Conservation (phyloP, 306 rosid species). For the Vigna reflexopilosa region DNA sequence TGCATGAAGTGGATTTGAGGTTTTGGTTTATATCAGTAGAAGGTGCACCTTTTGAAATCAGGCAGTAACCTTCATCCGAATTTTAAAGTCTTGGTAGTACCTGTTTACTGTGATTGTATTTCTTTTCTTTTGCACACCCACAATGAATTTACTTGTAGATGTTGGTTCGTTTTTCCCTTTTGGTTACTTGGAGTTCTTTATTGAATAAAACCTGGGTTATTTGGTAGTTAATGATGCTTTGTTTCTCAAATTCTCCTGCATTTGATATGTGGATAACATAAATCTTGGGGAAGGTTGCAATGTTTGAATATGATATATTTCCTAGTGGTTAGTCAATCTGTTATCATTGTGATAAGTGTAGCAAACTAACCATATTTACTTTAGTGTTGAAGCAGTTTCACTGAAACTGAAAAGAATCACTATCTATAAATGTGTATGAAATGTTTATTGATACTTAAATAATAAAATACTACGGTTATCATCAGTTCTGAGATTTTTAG, state of each 20-base stretch:
- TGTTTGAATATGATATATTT: not conserved
- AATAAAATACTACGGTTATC: not conserved
- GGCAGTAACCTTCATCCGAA: not conserved
- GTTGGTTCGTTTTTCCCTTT: conserved; percentile 4
- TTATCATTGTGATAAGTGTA: conserved; percentile 12
- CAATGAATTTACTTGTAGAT: not conserved
- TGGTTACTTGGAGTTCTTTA: not conserved
- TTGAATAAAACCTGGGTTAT: conserved; percentile 1
- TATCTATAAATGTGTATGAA: not conserved
- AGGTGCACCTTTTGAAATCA: conserved; percentile 17
- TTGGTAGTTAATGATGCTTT: conserved; percentile 10
- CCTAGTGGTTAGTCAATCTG: not conserved
- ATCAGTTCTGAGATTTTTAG: not conserved
- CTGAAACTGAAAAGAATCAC: conserved; percentile 8
- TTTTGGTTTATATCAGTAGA: conserved; percentile 27
- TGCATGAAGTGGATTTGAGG: conserved; percentile 18
- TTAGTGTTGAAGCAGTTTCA: conserved; percentile 29
- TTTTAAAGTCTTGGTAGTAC: not conserved
- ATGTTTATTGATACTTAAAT: not conserved
- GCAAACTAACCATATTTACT: not conserved
- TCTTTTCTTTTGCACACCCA: conserved; percentile 13
- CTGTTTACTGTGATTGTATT: not conserved
- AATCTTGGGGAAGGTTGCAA: conserved; percentile 15
- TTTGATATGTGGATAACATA: not conserved
- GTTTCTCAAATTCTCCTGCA: not conserved